Conservation (phyloP, 208 protist genomes). For the Leishmania major region DNA sequence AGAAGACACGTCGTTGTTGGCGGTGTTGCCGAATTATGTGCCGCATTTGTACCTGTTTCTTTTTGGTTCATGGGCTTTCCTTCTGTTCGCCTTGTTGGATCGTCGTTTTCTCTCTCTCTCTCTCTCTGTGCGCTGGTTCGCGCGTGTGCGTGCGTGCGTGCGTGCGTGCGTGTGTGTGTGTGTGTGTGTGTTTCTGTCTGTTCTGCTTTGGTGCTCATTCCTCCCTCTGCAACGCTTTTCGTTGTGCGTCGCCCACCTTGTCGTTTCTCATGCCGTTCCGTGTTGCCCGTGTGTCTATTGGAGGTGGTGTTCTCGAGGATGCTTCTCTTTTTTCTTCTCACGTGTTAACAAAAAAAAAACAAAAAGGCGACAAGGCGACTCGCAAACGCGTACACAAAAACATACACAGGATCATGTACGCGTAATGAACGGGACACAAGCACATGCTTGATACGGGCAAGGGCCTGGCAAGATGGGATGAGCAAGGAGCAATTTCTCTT, state of each 20-base stretch:
- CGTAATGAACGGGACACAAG: background rate
- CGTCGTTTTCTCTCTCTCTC: background rate
- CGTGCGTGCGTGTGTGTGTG: background rate
- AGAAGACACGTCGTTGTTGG: background rate
- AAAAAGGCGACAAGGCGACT: too few relatives aligned
- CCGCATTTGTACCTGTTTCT: too few relatives aligned
- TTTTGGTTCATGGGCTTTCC: too few relatives aligned
- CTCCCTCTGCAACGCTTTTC: background rate
- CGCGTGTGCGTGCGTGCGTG: background rate
- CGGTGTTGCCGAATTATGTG: too few relatives aligned
- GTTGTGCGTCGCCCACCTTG: background rate
- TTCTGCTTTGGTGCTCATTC: background rate
- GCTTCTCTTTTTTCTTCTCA: conserved; percentile 13
- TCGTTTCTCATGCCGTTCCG: background rate
- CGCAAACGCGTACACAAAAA: background rate
- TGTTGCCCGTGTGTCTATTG: background rate
- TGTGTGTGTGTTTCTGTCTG: background rate
- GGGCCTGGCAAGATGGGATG: background rate
- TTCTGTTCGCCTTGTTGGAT: background rate
- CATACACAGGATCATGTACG: background rate
- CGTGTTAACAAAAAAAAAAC: background rate
- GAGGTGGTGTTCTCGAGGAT: background rate
- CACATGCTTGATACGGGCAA: background rate
- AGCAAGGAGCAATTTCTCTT: background rate
- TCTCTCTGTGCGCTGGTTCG: background rate